Base-by-base conservation (phyloP, 1,284 basidiomycete species). In the Trichosporon sp. region DNA sequence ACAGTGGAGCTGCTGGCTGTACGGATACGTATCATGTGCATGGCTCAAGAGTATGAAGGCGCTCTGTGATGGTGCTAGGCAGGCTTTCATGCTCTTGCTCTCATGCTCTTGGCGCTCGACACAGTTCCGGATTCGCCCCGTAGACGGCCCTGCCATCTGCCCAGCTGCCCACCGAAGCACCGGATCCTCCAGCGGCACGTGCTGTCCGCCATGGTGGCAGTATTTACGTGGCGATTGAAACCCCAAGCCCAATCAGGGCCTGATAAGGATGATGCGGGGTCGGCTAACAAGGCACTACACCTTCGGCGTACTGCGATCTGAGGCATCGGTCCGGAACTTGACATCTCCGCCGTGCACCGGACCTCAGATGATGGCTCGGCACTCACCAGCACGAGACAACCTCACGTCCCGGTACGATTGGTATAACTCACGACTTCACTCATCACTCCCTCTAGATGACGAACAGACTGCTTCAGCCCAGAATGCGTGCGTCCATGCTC, bases 311-410 rank as follows among this genome's bases (percentile, higher is more conserved):
- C 49, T 54, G 49, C 49, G 49, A 54, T 54, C 49, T 9, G 27
- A n/a, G 5, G 49, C 49, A 54, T 31, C 49, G 49, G 49, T 54
- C 49, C 49, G 49, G 49, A 54, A 54, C 49, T 29, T 54, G 49
- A 29, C 49, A 54, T 29, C 27, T 9, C 25, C 16, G 49, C 25
- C 49, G 49, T 54, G 49, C 49, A 54, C 49, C 49, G 49, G 49
- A 54, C 49, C 49, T 54, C 49, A 54, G 49, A 54, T 54, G 19
- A 54, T 54, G 49, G 49, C 49, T 54, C 49, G 49, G 49, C 49
- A 54, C 49, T 54, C 27, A 25, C 8, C 25, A 31, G 25, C 14
- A 31, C 27, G 14, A 29, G 40, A 11, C 40, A 23, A 10, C 40
- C 19, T 37, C 3, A 4, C 13, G 3, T 23, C 19, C 34, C 3